Conservation (phyloP, 2,329 filamentous ascomycete genomes). For the Zymoseptoria pseudotritici region DNA sequence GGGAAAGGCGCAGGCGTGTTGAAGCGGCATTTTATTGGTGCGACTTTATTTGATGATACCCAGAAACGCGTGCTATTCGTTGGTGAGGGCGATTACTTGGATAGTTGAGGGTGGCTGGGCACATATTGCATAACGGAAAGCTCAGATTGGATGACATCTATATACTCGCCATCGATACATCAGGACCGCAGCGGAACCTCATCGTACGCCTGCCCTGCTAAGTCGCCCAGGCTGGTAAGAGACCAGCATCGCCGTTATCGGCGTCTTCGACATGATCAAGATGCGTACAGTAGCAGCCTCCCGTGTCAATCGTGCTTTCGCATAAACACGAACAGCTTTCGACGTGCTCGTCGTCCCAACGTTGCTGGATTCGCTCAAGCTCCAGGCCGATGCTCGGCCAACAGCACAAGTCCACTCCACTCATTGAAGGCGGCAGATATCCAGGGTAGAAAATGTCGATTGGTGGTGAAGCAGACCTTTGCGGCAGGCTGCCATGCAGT, state of each 20-base stretch:
- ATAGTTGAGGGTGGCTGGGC: background rate
- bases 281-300: background rate
- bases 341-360: background rate
- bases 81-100: conserved; percentile 8
- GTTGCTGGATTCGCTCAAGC: background rate
- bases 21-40: conserved; percentile 21
- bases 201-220: background rate
- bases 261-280: background rate
- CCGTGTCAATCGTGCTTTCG: background rate
- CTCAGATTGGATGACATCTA: background rate
- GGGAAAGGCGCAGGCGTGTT: conserved; percentile 10
- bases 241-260: background rate
- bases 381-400: background rate
- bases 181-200: background rate
- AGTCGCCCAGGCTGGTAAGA: background rate
- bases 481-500: background rate
- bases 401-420: background rate
- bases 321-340: background rate
- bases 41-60: conserved; percentile 22
- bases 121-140: background rate
- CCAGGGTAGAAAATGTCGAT: background rate
- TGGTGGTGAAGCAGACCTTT: background rate
- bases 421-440: background rate
- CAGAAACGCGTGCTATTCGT: conserved; percentile 18
- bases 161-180: background rate